Base-by-base conservation (phyloP, 2,329 filamentous ascomycete species). In the Botrytis deweyae region DNA sequence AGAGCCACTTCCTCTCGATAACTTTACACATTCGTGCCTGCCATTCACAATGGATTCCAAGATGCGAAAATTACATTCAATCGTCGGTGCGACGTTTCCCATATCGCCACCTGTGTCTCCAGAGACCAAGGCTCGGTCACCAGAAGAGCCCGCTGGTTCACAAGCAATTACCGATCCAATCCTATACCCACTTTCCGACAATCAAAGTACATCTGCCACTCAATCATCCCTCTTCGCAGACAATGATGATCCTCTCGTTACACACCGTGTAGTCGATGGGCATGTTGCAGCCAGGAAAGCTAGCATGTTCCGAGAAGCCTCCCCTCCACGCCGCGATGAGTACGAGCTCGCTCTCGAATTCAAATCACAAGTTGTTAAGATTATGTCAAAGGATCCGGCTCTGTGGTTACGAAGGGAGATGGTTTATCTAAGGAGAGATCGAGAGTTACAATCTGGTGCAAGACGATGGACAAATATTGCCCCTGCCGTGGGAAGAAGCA, bases 41-140 rank as follows among this genome's bases (percentile, higher is more conserved):
- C 68, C 69, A 74, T 73, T 62, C 65, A 74, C 78, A 75, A 80
- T 77, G 42, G 75, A 76, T 14, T 75, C 75, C 59, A 80, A 78
- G 69, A 77, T 80, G 70, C 77, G 66, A 70, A 79, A 67, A 79
- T 80, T 69, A 75, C 79, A 74, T 62, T 78, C 79, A 75, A 82
- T 82, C 76, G 81, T 80, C 38, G 81, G 83, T 73, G 75, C 65
- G 52, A 74, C 75, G 42, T 81, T 81, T 20, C 84, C 84, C 8
- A 80, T 89, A 77, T 91, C 89, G 49, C 89, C 89, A 40, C 89
- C 89, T 5, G 85, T 90, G 72, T 90, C 89, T 46, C 87, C 87
- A 16, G 84, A 84, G 73, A 84, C 83, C 74, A 78, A 77, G 73
- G 76, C 46, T 36, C 62, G 74, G 62, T 71, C 64, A 8, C 73